Base-by-base conservation (phyloP, 768 basidiomycete species). In the Serendipita vermifera region DNA sequence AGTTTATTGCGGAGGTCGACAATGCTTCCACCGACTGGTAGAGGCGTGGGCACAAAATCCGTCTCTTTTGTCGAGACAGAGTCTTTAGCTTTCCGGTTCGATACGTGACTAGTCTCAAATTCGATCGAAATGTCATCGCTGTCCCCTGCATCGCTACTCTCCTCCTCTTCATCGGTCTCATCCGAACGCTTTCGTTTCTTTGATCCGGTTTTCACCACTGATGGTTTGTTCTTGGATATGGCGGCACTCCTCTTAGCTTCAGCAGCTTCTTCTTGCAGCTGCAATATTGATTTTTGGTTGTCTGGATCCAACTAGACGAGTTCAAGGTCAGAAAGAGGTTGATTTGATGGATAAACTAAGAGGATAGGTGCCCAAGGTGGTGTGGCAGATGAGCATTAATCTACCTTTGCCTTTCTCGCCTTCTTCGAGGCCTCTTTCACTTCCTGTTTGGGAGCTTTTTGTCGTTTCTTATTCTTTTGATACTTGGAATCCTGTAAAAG, bases 391-490 rank as follows among this genome's bases (percentile, higher is more conserved):
- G 35, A 17, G 24, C 26, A 9, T 29, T 7, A 33, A 57, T 60
- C 35, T 32, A 87, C 92, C 78, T 92, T 93, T 56, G 87, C 86
- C 38, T 81, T 77, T 66, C 85, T 88, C 0, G 89, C 89, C 63
- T 89, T 91, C 69, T 85, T 89, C 9, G 86, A 81, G 1, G 83
- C 86, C 67, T 93, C 89, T 66, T 94, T 91, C 33, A 88, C 74
- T 38, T 82, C 83, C 64, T 93, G 90, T 64, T 88, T 91, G 2
- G 84, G 78, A 22, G 83, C 78, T 60, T 85, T 84, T 71, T 77
- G 76, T 61, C 89, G 87, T 70, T 89, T 93, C 70, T 82, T 91
- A 68, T 91, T 83, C 67, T 89, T 89, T 61, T 86, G 84, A 65
- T 82, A 89, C 67, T 82, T 89, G 22, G 78, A 80, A 3, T 77